Conservation (phyloP, 108 stramenopile species). For the Heterococcus sp. region DNA sequence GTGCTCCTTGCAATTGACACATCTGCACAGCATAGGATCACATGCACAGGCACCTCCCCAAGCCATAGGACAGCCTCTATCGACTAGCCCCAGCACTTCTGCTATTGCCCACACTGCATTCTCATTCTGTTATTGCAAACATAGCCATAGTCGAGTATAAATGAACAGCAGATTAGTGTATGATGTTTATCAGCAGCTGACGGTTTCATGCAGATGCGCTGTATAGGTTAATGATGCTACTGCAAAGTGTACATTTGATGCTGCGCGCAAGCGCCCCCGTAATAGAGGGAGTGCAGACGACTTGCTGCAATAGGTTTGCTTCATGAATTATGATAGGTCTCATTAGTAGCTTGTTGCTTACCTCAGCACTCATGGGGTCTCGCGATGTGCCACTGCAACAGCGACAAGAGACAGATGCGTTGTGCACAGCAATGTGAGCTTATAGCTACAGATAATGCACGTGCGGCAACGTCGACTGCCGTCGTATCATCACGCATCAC, state of each 20-base stretch:
- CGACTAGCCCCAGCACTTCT: slow-evolving; percentile 25
- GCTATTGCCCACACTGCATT: slow-evolving; percentile 44
- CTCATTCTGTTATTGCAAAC: neutral
- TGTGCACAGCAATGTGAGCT: no score
- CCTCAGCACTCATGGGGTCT: no score
- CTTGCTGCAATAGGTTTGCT: no score
- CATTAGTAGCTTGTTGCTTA: no score
- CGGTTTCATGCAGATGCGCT: neutral
- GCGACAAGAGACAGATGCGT: no score
- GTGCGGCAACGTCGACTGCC: neutral
- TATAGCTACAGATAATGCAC: no score
- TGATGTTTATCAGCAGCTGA: no score
- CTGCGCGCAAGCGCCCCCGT: no score
- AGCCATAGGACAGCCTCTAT: slow-evolving; percentile 42
- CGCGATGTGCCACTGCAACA: no score
- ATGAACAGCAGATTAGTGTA: no score
- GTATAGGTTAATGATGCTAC: neutral
- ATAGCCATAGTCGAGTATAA: neutral
- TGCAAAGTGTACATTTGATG: neutral
- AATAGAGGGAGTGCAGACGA: no score
- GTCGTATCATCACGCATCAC: slow-evolving; percentile 8
- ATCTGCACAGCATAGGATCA: slow-evolving; percentile 12
- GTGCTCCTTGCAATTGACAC: slow-evolving; percentile 12
- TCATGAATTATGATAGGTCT: no score
- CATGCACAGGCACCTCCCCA: slow-evolving; percentile 28